These are phyloP conservation scores for Candida anglica DNA, from an alignment of 805 yeast species.

Conservation along the genomic window DNA sequence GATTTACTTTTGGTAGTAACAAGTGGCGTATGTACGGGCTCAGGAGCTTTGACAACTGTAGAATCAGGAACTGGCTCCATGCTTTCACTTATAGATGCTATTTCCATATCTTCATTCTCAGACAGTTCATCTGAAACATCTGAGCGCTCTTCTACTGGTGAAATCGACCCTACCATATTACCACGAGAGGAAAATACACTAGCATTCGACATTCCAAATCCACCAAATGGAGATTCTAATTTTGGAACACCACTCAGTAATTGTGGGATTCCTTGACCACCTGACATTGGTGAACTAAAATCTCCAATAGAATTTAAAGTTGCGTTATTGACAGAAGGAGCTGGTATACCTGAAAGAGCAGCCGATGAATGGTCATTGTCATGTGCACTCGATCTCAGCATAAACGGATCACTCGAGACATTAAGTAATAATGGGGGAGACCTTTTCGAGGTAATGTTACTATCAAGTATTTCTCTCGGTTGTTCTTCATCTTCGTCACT, in stretches of 20 bases:
- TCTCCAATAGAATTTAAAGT: too few species aligned
- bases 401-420: too few species aligned
- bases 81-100: constrained; percentile 1
- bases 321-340: too few species aligned
- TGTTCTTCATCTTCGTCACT: constrained; percentile 36
- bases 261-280: constrained; percentile 3
- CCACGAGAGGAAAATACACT: constrained; percentile 1
- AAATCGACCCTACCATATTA: not conserved
- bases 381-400: too few species aligned
- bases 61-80: not conserved
- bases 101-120: constrained; percentile 5
- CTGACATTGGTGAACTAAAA: constrained; percentile 13
- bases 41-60: not conserved
- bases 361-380: too few species aligned
- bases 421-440: too few species aligned
- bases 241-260: constrained; percentile 7
- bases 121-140: constrained; percentile 2
- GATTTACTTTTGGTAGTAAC: too few species aligned
- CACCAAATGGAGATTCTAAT: constrained; percentile 12
- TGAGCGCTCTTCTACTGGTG: not conserved
- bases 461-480: too few species aligned
- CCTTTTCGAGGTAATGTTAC: too few species aligned
- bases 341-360: too few species aligned
- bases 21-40: too few species aligned
- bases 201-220: not conserved